A percentile compares a stretch with the other conserved stretches of the same genome.
Evolutionary conservation across 2,329 filamentous ascomycete species (phyloP).

Genomic region (Penicillium capsulatum): DNA sequence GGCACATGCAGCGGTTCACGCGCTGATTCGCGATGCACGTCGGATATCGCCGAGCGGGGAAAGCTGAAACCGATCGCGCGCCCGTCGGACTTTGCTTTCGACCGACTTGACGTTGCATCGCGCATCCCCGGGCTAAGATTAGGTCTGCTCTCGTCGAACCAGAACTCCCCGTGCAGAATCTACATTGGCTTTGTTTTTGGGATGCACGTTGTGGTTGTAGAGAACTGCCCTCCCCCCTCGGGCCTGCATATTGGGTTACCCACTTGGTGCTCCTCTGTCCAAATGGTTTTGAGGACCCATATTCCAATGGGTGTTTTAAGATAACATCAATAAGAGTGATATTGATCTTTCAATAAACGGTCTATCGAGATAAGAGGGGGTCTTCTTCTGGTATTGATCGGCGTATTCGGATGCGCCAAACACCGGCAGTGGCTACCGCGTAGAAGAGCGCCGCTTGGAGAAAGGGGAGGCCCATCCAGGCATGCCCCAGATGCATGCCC

Average conservation of each 20-base stretch:
- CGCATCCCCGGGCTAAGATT: not conserved
- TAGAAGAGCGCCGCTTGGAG: conserved; percentile 21
- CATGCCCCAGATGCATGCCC: conserved; percentile 24
- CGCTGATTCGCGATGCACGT: conserved; percentile 26
- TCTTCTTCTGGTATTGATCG: no score
- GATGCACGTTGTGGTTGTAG: no score
- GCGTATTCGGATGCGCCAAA: no score
- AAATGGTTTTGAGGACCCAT: no score
- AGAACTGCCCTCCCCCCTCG: no score
- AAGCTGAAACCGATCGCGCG: not conserved
- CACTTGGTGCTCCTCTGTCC: no score
- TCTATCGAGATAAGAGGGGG: no score
- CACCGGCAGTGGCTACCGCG: conserved; percentile 10
- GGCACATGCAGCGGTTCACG: conserved; percentile 29
- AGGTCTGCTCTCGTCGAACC: conserved; percentile 7
- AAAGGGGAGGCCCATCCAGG: conserved; percentile 29
- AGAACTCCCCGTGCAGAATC: conserved; percentile 1
- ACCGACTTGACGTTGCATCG: conserved; percentile 19
- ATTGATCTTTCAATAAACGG: no score
- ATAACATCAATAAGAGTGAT: no score
- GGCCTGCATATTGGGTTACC: no score
- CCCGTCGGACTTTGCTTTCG: conserved; percentile 7
- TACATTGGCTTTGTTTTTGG: no score
- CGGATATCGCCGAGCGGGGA: conserved; percentile 14
- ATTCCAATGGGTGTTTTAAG: no score